phyloP scores from a whole-genome alignment of 2,329 filamentous ascomycete genomes.

The Claviceps pazoutovae region DNA sequence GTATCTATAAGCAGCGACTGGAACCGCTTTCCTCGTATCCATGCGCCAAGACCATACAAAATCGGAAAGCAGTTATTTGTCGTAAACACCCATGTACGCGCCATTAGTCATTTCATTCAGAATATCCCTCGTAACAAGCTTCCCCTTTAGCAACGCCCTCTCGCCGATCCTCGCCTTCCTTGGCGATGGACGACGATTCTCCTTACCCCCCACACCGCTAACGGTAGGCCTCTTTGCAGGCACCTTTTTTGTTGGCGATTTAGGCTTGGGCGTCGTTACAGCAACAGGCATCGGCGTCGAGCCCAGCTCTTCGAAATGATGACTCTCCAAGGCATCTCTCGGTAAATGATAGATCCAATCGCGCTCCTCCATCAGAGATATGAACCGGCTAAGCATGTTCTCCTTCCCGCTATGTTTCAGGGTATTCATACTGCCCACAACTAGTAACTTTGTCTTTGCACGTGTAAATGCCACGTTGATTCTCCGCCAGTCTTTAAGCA shows the following conservation, averaged over 20 bases:
- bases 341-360: slow-evolving; percentile 72
- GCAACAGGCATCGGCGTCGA: slow-evolving; percentile 27
- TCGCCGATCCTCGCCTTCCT: slow-evolving; percentile 44
- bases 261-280: slow-evolving; percentile 5
- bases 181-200: slow-evolving; percentile 34
- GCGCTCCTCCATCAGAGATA: slow-evolving; percentile 60
- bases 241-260: slow-evolving; percentile 10
- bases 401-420: slow-evolving; percentile 58
- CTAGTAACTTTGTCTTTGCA: slow-evolving; percentile 80
- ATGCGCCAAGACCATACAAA: not conserved
- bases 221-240: slow-evolving; percentile 15
- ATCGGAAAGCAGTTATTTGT: not conserved
- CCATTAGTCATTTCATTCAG: slow-evolving; percentile 53
- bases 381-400: slow-evolving; percentile 64
- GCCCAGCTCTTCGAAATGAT: slow-evolving; percentile 48
- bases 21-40: not conserved
- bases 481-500: slow-evolving; percentile 80
- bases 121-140: slow-evolving; percentile 61
- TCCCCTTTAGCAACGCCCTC: slow-evolving; percentile 48
- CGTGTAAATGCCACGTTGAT: slow-evolving; percentile 95
- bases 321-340: slow-evolving; percentile 46
- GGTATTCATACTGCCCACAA: slow-evolving; percentile 71
- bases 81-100: slow-evolving; percentile 16
- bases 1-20: not conserved
- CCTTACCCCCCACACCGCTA: slow-evolving; percentile 21